Percentiles rank a stretch among this genome's conserved stretches.
phyloP scores from a whole-genome alignment of 1,139 yeast species.

The Groenewaldozyma sp. region DNA sequence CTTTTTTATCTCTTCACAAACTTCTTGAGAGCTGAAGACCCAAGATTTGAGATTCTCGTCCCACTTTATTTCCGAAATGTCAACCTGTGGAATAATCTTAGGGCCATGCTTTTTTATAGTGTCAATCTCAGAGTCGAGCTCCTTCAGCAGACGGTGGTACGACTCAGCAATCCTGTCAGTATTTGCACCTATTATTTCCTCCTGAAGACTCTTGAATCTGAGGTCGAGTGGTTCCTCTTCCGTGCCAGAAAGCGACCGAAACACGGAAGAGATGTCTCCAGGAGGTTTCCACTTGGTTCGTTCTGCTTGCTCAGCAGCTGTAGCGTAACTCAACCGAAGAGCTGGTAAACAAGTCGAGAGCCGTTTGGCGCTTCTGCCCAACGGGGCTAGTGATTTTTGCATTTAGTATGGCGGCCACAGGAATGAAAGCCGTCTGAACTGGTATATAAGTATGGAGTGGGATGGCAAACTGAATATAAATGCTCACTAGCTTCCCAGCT shows the following conservation, averaged over 20 bases:
- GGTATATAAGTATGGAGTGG: too few relatives aligned
- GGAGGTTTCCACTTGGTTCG: not conserved
- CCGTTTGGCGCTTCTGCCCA: too few relatives aligned
- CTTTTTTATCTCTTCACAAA: conserved; percentile 11
- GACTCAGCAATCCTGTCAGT: not conserved
- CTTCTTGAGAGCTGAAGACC: not conserved
- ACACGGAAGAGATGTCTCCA: conserved; percentile 7
- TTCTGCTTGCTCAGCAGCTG: too few relatives aligned
- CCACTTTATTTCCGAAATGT: not conserved
- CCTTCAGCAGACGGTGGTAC: not conserved
- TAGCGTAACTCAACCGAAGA: too few relatives aligned
- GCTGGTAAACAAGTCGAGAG: too few relatives aligned
- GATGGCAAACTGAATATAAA: too few relatives aligned
- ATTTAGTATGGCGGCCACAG: too few relatives aligned
- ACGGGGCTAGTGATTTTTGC: too few relatives aligned
- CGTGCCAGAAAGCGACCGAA: conserved; percentile 5
- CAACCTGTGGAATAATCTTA: not conserved
- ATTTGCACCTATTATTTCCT: not conserved
- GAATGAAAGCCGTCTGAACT: too few relatives aligned
- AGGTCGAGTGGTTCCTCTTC: conserved; percentile 1
- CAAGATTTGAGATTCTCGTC: not conserved
- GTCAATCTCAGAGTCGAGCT: not conserved
- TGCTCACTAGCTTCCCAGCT: too few relatives aligned
- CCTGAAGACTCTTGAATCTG: conserved; percentile 2
- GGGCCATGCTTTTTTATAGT: not conserved